These are phyloP conservation scores for Suillus variegatus DNA, from an alignment of 768 basidiomycete genomes.

Conservation along the genomic window DNA sequence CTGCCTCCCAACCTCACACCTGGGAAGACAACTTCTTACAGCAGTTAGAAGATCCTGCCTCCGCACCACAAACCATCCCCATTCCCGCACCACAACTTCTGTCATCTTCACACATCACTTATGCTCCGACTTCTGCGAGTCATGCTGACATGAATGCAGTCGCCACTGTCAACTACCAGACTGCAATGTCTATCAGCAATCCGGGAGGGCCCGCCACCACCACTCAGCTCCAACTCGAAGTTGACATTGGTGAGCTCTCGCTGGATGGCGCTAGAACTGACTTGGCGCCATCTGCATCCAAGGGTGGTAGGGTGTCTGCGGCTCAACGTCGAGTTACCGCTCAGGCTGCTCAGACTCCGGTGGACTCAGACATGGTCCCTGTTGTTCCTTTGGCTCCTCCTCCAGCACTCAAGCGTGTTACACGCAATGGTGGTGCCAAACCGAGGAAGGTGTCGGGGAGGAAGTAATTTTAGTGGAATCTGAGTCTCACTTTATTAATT, in stretches of 20 bases:
- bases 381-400: too few species aligned
- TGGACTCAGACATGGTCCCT: too few species aligned
- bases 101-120: not conserved
- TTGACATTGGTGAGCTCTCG: not conserved
- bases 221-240: not conserved
- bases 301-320: not conserved
- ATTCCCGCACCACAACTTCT: not conserved
- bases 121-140: not conserved
- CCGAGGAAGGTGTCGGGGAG: too few species aligned
- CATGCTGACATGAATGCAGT: not conserved
- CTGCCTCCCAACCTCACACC: not conserved
- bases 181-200: not conserved
- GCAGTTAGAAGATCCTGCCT: not conserved
- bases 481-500: too few species aligned
- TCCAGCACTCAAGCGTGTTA: too few species aligned
- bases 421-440: too few species aligned
- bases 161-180: not conserved
- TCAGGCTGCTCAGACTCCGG: too few species aligned
- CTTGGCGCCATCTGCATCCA: not conserved
- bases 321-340: too few species aligned
- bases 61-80: not conserved
- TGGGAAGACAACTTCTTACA: slow-evolving; percentile 3
- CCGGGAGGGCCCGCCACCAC: not conserved
- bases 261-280: not conserved
- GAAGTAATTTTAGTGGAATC: too few species aligned